phyloP scores from a whole-genome alignment of 2,329 filamentous ascomycete species.

The Apiospora hydei region DNA sequence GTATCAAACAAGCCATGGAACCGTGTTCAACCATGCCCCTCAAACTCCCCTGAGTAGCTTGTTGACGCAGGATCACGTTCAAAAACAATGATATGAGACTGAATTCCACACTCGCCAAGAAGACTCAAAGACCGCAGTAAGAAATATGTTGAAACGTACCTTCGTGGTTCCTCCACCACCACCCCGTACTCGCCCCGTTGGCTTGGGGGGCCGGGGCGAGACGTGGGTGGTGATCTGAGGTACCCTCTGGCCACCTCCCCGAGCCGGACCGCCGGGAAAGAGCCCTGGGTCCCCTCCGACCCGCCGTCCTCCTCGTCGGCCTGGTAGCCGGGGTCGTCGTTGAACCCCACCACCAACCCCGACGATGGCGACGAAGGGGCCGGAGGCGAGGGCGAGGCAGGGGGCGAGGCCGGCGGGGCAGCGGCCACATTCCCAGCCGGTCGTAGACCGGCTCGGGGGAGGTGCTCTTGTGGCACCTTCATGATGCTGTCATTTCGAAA shows the following conservation, averaged over 20 bases:
- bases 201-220: background rate
- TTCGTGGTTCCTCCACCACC: too few species aligned
- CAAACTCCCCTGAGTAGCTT: background rate
- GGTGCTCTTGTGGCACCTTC: background rate
- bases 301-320: background rate
- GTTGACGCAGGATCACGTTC: background rate
- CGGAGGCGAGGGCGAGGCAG: too few species aligned
- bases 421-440: background rate
- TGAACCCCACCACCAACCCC: background rate
- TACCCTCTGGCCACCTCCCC: background rate
- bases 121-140: background rate
- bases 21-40: background rate
- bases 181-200: background rate
- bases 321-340: background rate
- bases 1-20: background rate
- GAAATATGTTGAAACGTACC: background rate
- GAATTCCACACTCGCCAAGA: background rate
- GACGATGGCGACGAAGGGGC: background rate
- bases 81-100: background rate
- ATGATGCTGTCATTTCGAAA: too few species aligned
- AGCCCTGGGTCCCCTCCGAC: too few species aligned
- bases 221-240: background rate
- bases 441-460: background rate
- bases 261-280: background rate
- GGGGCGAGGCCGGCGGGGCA: background rate